Evolutionary conservation across 2,329 filamentous ascomycete genomes (phyloP), one percentile per base, ranked within the genome.

Genomic region (Fusarium hostae): DNA sequence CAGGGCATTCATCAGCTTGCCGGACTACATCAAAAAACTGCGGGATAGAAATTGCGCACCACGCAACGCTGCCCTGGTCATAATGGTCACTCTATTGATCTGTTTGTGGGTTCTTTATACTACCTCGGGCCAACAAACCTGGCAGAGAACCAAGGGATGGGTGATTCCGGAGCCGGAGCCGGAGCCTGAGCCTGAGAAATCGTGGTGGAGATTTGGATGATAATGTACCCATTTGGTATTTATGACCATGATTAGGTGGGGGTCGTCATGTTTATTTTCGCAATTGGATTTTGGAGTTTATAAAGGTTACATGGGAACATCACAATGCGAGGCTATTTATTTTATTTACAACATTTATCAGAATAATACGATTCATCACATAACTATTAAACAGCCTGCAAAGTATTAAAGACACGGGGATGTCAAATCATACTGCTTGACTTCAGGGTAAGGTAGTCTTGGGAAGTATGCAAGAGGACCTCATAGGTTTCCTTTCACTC

Each of bases 1-100:
- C 5, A 55, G 58, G 20, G 47, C 35, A 11, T 71, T 75, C 24
- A 45, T 72, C 5, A 71, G 65, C 22, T 55, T 79, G 11, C n/a
- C 66, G 4, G 62, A 73, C 13, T 71, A 79, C 44, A 69, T 77
- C 34, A 51, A 57, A 37, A 60, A 47, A 16, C 55, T 77, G 18
- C 66, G 66, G 22, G 59, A 68, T 39, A 52, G 43, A 9, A 68
- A 62, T n/a, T 57, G 56, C 7, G 44, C 45, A 8, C 74, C 75
- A 57, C 59, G 40, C 6, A 57, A 59, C 26, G 22, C 55, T 30
- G 63, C 73, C 9, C 28, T 72, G 22, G 32, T 37, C 35, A 59
- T 75, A 51, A 61, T 77, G 63, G 9, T 66, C 1, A 15, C 71
- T 22, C 34, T 37, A 10, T 32, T 59, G 13, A 12, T 59, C 30